Percentiles rank a stretch among this genome's conserved stretches.
phyloP scores from a whole-genome alignment of 129 eudicot species.

The Flaveria trinervia region DNA sequence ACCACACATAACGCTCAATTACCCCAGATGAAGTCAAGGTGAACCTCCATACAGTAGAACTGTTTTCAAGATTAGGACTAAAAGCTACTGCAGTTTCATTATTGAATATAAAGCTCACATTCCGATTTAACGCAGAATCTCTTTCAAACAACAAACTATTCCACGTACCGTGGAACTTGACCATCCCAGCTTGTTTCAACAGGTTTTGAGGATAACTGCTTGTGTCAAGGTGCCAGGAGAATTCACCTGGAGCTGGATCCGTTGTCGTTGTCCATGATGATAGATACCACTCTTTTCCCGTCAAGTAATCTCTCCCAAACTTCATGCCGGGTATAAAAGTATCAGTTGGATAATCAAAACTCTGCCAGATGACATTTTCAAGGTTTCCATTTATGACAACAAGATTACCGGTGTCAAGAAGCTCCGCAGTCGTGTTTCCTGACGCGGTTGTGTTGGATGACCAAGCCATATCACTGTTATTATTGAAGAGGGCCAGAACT shows the following conservation, averaged over 20 bases:
- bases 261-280: conserved; percentile 45
- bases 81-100: conserved; percentile 25
- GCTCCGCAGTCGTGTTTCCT: neutral
- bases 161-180: conserved; percentile 32
- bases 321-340: conserved; percentile 45
- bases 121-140: conserved; percentile 7
- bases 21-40: conserved; percentile 24
- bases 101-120: neutral
- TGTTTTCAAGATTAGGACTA: conserved; percentile 12
- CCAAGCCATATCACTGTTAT: conserved; percentile 22
- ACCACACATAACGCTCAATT: conserved; percentile 29
- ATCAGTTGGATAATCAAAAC: conserved; percentile 49
- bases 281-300: conserved; percentile 26
- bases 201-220: conserved; percentile 36
- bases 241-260: conserved; percentile 45
- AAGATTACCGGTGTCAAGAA: conserved; percentile 26
- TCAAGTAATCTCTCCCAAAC: conserved; percentile 28
- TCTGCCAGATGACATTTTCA: conserved; percentile 38
- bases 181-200: neutral
- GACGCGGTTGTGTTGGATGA: conserved; percentile 29
- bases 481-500: conserved; percentile 17
- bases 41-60: conserved; percentile 14
- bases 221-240: conserved; percentile 20
- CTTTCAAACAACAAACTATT: conserved; percentile 24
- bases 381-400: no score